A percentile compares a stretch with the other conserved stretches of the same genome.
phyloP scores from a whole-genome alignment of 2,329 filamentous ascomycete genomes.

The Ophiostoma fasciatum region DNA sequence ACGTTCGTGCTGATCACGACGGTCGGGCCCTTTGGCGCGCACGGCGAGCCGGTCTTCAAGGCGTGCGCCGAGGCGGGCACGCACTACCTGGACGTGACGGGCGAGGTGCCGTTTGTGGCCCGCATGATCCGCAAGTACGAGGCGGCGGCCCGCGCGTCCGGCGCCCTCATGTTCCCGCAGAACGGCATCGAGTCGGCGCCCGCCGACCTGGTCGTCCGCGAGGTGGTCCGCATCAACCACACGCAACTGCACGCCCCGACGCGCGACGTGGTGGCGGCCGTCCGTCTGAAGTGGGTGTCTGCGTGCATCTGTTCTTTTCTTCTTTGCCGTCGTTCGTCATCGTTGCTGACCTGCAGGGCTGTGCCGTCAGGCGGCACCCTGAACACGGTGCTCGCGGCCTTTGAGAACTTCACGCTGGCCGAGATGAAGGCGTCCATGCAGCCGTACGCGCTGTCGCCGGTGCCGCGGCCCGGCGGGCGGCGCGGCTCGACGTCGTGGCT shows the following conservation, averaged over 20 bases:
- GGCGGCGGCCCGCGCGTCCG: slow-evolving; percentile 32
- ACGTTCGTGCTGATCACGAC: slow-evolving; percentile 41
- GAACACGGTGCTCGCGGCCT: slow-evolving; percentile 46
- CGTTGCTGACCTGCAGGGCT: no score
- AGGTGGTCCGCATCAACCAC: slow-evolving; percentile 34
- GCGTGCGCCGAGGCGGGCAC: slow-evolving; percentile 48
- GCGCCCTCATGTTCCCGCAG: slow-evolving; percentile 47
- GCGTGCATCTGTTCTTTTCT: no score
- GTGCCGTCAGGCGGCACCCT: slow-evolving; percentile 52
- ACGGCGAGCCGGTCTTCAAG: slow-evolving; percentile 44
- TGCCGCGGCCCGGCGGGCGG: slow-evolving; percentile 26
- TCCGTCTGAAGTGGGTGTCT: slow-evolving; percentile 15
- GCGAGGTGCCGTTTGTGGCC: slow-evolving; percentile 42
- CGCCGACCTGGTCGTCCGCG: slow-evolving; percentile 42
- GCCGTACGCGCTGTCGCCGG: slow-evolving; percentile 44
- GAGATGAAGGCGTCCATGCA: slow-evolving; percentile 29
- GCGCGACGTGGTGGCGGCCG: slow-evolving; percentile 37
- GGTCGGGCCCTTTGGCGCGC: slow-evolving; percentile 41
- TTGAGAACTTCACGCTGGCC: slow-evolving; percentile 35
- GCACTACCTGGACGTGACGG: slow-evolving; percentile 50
- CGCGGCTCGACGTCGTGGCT: slow-evolving; percentile 22
- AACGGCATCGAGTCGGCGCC: slow-evolving; percentile 47
- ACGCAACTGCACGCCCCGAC: slow-evolving; percentile 33
- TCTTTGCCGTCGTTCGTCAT: no score
- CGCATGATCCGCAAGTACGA: slow-evolving; percentile 48